Evolutionary conservation across 768 basidiomycete genomes (phyloP), one percentile per base, ranked within the genome.

Genomic region (Russula compacta): DNA sequence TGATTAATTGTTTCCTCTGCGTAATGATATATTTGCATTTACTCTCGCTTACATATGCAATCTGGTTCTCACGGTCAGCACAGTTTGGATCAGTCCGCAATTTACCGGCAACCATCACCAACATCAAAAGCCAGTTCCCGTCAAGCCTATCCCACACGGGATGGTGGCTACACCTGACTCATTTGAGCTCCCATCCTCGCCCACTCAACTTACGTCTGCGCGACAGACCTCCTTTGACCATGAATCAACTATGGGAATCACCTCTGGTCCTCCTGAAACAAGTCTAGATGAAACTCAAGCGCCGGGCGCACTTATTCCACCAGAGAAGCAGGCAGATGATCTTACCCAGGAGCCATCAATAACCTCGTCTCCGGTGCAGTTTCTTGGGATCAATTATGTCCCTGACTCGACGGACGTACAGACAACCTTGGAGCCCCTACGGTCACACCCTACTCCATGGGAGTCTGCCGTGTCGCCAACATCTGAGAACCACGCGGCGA

Each of bases 381-480:
- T 67, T 5, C 53, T 65, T 10, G 65, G 65, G 46, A 63, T 66
- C 53, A 64, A 66, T 52, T 60, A 64, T 24, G n/a, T 55, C 19
- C 64, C 64, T 24, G 43, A 43, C 29, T 47, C 52, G 11, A 66
- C 63, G 9, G 65, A 70, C 33, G 39, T 79, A 80, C 70, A 75
- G 69, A 50, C 68, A 84, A 54, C 76, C 76, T 49, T 72, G 82
- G 64, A 76, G 81, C 67, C 71, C 80, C 55, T 79, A 78, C 69
- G 77, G 17, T 73, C 79, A 19, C 80, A 84, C 35, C 82, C 86
- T 46, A 82, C 82, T 64, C 82, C 82, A 15, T 89, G 88, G 88
- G 86, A 87, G 44, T 73, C 79, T 49, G 70, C 81, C 24, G 76
- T 78, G 44, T 81, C 81, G 12, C 80, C 81, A 5, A 68, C 74